A percentile compares a stretch with the other conserved stretches of the same genome.
phyloP scores from a whole-genome alignment of 2,329 filamentous ascomycete species.

The Metarhizium anisopliae region DNA sequence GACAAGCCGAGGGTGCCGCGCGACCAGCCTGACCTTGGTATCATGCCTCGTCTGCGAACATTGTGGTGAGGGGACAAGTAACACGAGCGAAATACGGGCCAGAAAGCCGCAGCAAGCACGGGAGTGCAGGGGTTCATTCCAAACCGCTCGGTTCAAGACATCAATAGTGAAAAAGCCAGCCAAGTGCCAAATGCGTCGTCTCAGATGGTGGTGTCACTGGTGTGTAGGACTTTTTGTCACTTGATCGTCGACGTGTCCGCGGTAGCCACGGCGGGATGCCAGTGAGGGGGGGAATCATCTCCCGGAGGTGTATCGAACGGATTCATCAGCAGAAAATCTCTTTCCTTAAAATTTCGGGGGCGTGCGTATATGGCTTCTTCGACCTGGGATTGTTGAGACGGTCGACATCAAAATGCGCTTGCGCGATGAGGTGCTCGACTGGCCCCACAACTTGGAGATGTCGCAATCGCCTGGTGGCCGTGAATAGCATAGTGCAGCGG shows the following conservation, averaged over 20 bases:
- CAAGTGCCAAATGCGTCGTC: neutral
- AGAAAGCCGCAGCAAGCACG: neutral
- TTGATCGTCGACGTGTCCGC: neutral
- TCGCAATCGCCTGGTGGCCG: constrained; percentile 8
- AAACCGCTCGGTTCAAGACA: neutral
- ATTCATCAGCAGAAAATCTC: too few relatives aligned
- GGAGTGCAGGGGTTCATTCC: neutral
- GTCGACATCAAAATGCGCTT: neutral
- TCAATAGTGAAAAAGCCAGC: neutral
- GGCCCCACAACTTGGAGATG: constrained; percentile 6
- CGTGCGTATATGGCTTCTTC: neutral
- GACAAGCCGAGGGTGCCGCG: neutral
- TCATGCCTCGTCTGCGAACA: too few relatives aligned
- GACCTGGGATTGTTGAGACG: neutral
- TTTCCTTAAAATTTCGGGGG: neutral
- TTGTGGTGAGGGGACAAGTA: neutral
- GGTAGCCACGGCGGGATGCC: neutral
- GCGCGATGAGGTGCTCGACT: constrained; percentile 7
- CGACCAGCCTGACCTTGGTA: neutral
- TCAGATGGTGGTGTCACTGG: neutral
- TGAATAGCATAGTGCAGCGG: constrained; percentile 1
- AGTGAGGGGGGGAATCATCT: neutral
- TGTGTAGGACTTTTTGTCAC: neutral
- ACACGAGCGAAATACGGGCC: neutral
- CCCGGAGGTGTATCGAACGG: too few relatives aligned